Base-by-base conservation (phyloP, 371 early-diverging fungal genomes). In the Mortierella sp. region DNA sequence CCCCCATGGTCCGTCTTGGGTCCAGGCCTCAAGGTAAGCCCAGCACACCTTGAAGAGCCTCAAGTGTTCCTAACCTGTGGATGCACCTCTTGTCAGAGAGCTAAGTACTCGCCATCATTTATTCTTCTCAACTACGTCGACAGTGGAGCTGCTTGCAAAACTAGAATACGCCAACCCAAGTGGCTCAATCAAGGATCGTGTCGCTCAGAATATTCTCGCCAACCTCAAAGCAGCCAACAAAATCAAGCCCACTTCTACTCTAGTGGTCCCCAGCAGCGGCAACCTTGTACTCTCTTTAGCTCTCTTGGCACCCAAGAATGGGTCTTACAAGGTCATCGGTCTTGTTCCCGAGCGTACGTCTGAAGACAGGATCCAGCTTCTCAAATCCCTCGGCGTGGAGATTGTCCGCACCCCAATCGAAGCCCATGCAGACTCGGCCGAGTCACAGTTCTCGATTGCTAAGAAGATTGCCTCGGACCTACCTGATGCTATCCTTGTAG, bases 371-470 rank as follows among this genome's bases (percentile, higher is more conserved):
- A 88, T 94, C 57, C 84, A 85, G 16, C 60, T 93, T 48, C 80
- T 94, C 15, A 94, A 95, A 68, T 87, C 93, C 0, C 72, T 93
- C 0, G 93, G 93, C 9, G 91, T 88, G 0, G 94, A 94, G 64
- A 92, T 95, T 62, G 82, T 94, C 29, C 89, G 94, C 29, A 87
- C 94, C 6, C 91, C 91, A 7, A 91, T 89, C 53, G 92, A 91
- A 57, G 94, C 88, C 15, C 85, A 87, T 37, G 91, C 87, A 1
- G 91, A 88, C 21, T 88, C 93, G 21, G 88, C 93, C 46, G 94
- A 95, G 76, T 91, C 90, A 58, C 85, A 89, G 9, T 85, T 84
- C 52, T 84, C 88, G 50, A 86, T 93, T 9, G 94, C 94, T n/a
- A 68, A 84, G 37, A 83, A 85, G 55, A 81, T 94, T 29, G 87